Conservation (phyloP, 2,329 filamentous ascomycete genomes). For the Plectosphaerella cucumerina region DNA sequence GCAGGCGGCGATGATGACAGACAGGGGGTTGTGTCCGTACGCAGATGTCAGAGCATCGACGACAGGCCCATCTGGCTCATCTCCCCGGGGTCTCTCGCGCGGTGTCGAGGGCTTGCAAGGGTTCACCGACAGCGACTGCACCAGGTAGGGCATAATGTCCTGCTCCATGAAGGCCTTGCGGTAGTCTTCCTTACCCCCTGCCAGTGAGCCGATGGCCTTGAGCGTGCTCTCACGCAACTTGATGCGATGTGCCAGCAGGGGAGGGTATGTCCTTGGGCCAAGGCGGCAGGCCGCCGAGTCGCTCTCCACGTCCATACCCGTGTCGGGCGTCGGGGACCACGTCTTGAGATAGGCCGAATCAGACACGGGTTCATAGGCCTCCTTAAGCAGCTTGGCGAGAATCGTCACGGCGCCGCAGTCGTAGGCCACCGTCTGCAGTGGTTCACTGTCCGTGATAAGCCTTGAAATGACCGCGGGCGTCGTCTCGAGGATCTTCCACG, state of each 20-base stretch:
- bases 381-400: slow-evolving; percentile 44
- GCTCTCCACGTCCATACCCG: slow-evolving; percentile 26
- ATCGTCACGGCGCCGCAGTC: slow-evolving; percentile 53
- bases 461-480: slow-evolving; percentile 68
- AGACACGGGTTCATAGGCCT: slow-evolving; percentile 43
- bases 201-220: slow-evolving; percentile 76
- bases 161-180: slow-evolving; percentile 78
- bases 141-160: slow-evolving; percentile 75
- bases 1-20: slow-evolving; percentile 81
- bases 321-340: slow-evolving; percentile 34
- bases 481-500: neutral
- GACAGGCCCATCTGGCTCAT: slow-evolving; percentile 26
- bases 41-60: slow-evolving; percentile 28
- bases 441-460: slow-evolving; percentile 72
- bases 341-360: slow-evolving; percentile 22
- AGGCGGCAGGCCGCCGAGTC: slow-evolving; percentile 41
- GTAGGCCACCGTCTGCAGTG: slow-evolving; percentile 76
- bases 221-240: slow-evolving; percentile 72
- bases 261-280: slow-evolving; percentile 57
- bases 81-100: slow-evolving; percentile 36
- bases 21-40: slow-evolving; percentile 69
- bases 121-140: slow-evolving; percentile 67
- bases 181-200: slow-evolving; percentile 77
- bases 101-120: slow-evolving; percentile 43
- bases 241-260: slow-evolving; percentile 63